Conservation (phyloP, 352 stramenopile species). For the Globisporangium yorkense region DNA sequence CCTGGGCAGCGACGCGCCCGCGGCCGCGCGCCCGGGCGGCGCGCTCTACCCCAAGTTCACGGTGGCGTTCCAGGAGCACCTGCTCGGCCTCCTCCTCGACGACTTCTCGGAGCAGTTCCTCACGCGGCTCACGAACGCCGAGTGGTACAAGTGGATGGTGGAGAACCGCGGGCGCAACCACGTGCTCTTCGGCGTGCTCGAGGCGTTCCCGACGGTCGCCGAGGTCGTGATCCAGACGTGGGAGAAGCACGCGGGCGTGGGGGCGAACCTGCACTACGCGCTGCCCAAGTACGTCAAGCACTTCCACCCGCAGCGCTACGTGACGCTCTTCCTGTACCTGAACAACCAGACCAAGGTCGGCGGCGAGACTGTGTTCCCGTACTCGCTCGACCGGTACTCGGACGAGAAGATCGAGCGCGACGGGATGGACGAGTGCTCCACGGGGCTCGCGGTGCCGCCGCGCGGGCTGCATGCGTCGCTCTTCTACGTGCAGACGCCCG, state of each 20-base stretch:
- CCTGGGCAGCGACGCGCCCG: constrained; percentile 43
- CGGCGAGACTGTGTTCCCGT: constrained; percentile 97
- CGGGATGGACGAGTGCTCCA: constrained; percentile 80
- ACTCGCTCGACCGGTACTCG: constrained; percentile 66
- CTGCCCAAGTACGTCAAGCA: constrained; percentile 63
- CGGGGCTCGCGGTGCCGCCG: constrained; percentile 66
- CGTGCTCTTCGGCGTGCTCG: constrained; percentile 59
- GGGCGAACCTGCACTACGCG: constrained; percentile 37
- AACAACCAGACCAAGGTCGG: constrained; percentile 93
- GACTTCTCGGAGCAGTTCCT: constrained; percentile 55
- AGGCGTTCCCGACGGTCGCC: constrained; percentile 47
- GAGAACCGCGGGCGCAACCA: constrained; percentile 54
- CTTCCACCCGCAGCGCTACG: constrained; percentile 92
- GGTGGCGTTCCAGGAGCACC: constrained; percentile 50
- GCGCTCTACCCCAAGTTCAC: constrained; percentile 64
- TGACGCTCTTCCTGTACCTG: constrained; percentile 97
- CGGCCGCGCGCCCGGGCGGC: constrained; percentile 32
- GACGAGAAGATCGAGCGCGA: constrained; percentile 62
- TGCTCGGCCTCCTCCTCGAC: constrained; percentile 59
- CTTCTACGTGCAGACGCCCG: constrained; percentile 81
- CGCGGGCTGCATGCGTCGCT: constrained; percentile 66
- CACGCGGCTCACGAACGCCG: constrained; percentile 44
- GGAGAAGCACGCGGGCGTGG: constrained; percentile 39
- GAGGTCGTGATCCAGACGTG: constrained; percentile 67
- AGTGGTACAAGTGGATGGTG: constrained; percentile 75